Evolutionary conservation across 2,329 filamentous ascomycete species (phyloP), one percentile per base, ranked within the genome.

Genomic region (Mycosphaerella sp.): DNA sequence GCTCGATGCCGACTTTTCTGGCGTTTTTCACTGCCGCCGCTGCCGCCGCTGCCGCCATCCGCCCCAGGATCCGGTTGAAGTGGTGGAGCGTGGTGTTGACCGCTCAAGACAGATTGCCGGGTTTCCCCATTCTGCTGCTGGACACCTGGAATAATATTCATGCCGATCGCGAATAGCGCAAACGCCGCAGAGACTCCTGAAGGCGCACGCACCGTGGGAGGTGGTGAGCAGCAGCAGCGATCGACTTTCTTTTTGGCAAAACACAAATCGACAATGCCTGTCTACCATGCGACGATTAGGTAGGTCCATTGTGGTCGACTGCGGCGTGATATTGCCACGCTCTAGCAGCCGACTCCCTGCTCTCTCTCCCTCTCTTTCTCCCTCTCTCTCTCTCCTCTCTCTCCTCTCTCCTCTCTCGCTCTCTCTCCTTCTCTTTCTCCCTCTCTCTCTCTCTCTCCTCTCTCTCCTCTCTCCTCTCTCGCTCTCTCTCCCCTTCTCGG

Each of bases 1-100:
- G 58, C 59, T 23, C 58, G 50, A 41, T 62, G 59, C 36, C 59
- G 53, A 17, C 55, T 57, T 48, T 62, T 62, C 44, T 60, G 55
- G n/a, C 51, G 55, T 21, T 58, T 21, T 21, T 21, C 21, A 21
- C 21, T 21, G 21, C 21, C 21, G 21, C 21, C 21, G 21, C 21
- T 4, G 21, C 21, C 21, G 21, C 21, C 47, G 39, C 51, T 54
- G 48, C 39, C 42, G 40, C n/a, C 40, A 44, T 14, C 40, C 31
- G 48, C 17, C 8, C 57, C 57, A 38, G 42, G 8, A 14, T 61
- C 54, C 14, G 42, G 54, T 12, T 51, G 54, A 29, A 29, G 26
- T 6, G 26, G 6, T 6, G 4, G 26, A 29, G 21, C 23, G 32
- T 26, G 21, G 21, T 21, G 21, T 21, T 26, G 17, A 11, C 36